Percentiles rank a stretch among this genome's conserved stretches.
Conservation (phyloP, 192 early-diverging fungal species). For the Coemansia sp. region DNA sequence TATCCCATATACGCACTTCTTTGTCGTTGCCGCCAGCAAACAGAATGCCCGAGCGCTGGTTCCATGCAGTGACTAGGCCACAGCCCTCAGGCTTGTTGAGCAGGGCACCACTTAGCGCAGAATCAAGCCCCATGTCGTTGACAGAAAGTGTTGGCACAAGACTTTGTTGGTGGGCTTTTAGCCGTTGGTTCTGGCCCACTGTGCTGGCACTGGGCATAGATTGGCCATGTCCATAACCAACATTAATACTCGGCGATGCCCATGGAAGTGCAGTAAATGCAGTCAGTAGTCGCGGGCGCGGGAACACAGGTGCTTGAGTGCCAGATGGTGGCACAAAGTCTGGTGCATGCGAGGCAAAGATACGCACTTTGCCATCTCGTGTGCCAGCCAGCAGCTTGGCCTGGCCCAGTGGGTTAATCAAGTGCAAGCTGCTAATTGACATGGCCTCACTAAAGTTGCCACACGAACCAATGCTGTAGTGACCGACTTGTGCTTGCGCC, state of each 20-base stretch:
- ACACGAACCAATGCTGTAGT: constrained; percentile 18
- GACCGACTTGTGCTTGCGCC: constrained; percentile 34
- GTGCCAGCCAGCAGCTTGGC: constrained; percentile 68
- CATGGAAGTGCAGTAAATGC: constrained; percentile 47
- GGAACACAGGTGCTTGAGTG: constrained; percentile 24
- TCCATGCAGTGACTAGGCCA: constrained; percentile 49
- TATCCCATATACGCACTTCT: constrained; percentile 53
- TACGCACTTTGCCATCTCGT: constrained; percentile 44
- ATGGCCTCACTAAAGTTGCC: background rate
- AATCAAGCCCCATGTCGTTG: background rate
- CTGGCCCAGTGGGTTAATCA: constrained; percentile 90
- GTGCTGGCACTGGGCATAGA: background rate
- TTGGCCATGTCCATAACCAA: background rate
- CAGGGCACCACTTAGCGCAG: background rate
- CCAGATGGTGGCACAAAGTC: constrained; percentile 25
- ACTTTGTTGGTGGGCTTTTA: background rate
- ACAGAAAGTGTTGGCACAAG: background rate
- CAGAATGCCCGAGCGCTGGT: constrained; percentile 43
- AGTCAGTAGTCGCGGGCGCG: constrained; percentile 38
- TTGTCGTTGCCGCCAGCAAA: constrained; percentile 44
- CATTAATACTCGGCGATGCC: constrained; percentile 3
- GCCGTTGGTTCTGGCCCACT: background rate
- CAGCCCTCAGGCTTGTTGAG: constrained; percentile 2
- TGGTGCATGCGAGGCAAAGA: constrained; percentile 50
- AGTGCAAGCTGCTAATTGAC: constrained; percentile 71